These are phyloP conservation scores for Magnolia sinica DNA, from an alignment of 164 flowering plant species.

Conservation along the genomic window DNA sequence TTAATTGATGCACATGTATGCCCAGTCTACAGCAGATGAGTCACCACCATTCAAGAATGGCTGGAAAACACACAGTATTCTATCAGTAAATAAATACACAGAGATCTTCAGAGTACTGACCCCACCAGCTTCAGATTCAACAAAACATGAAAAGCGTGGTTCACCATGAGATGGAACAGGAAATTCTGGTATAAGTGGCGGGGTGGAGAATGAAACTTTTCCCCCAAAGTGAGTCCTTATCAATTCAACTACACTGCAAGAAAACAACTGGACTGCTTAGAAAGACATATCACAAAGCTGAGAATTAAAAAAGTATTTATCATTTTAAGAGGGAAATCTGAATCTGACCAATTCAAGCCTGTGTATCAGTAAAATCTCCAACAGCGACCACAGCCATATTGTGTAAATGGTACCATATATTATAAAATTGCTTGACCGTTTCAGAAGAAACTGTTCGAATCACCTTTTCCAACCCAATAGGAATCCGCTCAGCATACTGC, in stretches of 20 bases:
- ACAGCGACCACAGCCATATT: slow-evolving; percentile 96
- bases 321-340: not conserved
- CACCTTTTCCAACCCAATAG: slow-evolving; percentile 90
- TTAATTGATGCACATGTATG: too few species aligned
- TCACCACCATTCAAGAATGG: too few species aligned
- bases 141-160: slow-evolving; percentile 85
- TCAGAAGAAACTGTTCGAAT: slow-evolving; percentile 75
- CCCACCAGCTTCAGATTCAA: slow-evolving; percentile 1
- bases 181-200: slow-evolving; percentile 49
- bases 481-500: slow-evolving; percentile 95
- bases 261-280: slow-evolving; percentile 7
- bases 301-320: slow-evolving; percentile 4
- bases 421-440: slow-evolving; percentile 67
- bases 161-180: slow-evolving; percentile 72
- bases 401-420: slow-evolving; percentile 78
- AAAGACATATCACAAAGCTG: not conserved
- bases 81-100: too few species aligned
- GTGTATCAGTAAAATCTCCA: slow-evolving; percentile 89
- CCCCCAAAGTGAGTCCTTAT: slow-evolving; percentile 71
- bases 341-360: slow-evolving; percentile 40
- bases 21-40: too few species aligned
- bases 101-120: slow-evolving; percentile 23
- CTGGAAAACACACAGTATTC: too few species aligned
- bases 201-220: slow-evolving; percentile 41
- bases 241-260: slow-evolving; percentile 72